Evolutionary conservation across 441 rosid genomes (phyloP).

Genomic region (Mallotus japonicus): DNA sequence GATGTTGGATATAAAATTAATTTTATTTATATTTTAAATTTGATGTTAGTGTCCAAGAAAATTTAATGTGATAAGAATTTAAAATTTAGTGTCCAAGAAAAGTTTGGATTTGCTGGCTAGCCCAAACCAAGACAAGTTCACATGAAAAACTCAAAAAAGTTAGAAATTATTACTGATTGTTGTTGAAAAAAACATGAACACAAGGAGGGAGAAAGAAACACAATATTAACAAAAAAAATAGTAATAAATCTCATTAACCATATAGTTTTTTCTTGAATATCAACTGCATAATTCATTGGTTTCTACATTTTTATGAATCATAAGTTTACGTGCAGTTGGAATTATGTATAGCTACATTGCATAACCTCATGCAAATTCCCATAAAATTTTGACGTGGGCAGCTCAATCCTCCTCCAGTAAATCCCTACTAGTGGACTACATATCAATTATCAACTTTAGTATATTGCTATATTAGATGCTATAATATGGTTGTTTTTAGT

Average conservation of each 20-base stretch:
- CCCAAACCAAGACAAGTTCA: neutral
- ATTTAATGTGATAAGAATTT: no score
- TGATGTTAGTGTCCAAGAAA: no score
- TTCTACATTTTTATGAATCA: neutral
- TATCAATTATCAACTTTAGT: constrained; percentile 9
- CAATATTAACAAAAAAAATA: neutral
- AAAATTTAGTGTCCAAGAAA: no score
- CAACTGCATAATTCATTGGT: constrained; percentile 12
- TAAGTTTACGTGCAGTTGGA: neutral
- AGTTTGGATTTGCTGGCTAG: neutral
- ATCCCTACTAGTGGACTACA: constrained; percentile 25
- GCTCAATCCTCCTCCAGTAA: constrained; percentile 36
- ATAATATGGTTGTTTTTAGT: constrained; percentile 15
- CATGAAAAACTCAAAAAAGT: neutral
- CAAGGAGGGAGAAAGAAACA: neutral
- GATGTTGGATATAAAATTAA: no score
- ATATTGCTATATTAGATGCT: constrained; percentile 17
- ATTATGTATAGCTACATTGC: constrained; percentile 7
- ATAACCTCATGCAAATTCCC: constrained; percentile 26
- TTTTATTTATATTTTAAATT: no score
- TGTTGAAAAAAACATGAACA: neutral
- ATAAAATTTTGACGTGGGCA: constrained; percentile 20
- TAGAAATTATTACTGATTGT: neutral
- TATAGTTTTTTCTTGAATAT: constrained; percentile 1
- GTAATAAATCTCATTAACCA: neutral